Evolutionary conservation across 1,284 basidiomycete genomes (phyloP).

Genomic region (Pseudozyma sp.): DNA sequence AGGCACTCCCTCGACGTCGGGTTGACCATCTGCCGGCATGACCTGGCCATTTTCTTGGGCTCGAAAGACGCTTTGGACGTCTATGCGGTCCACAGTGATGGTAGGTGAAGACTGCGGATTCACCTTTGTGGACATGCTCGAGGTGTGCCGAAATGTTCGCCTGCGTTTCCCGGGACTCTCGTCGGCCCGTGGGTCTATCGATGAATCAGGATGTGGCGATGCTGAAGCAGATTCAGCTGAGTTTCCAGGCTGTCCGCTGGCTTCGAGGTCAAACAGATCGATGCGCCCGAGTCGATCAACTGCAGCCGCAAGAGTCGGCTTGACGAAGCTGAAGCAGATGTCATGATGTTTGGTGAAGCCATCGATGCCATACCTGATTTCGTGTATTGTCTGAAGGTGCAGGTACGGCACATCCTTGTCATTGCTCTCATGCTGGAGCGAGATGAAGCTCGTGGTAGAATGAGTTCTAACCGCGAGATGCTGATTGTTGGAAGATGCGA

Average conservation of each 20-base stretch:
- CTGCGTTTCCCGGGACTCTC: not conserved
- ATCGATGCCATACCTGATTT: constrained; percentile 7
- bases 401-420: not conserved
- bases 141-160: not conserved
- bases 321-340: constrained; percentile 15
- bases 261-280: constrained; percentile 4
- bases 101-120: too few species aligned
- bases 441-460: constrained; percentile 20
- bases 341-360: constrained; percentile 27
- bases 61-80: not conserved
- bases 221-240: not conserved
- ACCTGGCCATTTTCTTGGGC: not conserved
- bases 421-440: not conserved
- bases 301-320: constrained; percentile 3
- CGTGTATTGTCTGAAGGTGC: constrained; percentile 12
- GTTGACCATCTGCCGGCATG: not conserved
- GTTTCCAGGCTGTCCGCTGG: not conserved
- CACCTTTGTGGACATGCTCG: too few species aligned
- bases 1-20: not conserved
- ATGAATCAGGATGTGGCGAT: not conserved
- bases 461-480: constrained; percentile 25
- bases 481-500: constrained; percentile 7
- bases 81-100: too few species aligned
- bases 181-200: not conserved
- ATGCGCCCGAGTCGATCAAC: constrained; percentile 30